These are phyloP conservation scores for Alectoria sarmentosa DNA, from an alignment of 495 filamentous ascomycete species.

Conservation along the genomic window DNA sequence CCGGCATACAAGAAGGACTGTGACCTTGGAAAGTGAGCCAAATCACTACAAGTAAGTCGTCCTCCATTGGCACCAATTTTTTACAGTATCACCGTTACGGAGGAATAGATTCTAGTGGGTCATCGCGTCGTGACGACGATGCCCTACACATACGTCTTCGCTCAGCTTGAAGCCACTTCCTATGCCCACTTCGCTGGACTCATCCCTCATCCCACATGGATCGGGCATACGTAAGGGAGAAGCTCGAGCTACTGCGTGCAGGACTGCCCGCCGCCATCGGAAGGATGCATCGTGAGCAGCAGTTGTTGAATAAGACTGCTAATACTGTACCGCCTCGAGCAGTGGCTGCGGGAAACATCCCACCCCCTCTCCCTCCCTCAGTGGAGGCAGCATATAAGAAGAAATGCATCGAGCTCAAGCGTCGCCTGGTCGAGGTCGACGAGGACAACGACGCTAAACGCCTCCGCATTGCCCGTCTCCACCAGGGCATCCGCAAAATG, in stretches of 20 bases:
- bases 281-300: neutral
- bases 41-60: neutral
- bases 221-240: neutral
- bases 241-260: neutral
- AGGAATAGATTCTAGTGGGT: neutral
- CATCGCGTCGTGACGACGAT: neutral
- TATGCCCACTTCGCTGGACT: neutral
- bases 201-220: neutral
- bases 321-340: constrained; percentile 4
- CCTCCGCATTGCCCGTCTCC: constrained; percentile 69
- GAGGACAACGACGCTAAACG: constrained; percentile 75
- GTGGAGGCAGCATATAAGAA: constrained; percentile 93
- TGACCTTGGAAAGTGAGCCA: neutral
- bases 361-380: constrained; percentile 74
- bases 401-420: constrained; percentile 94
- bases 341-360: constrained; percentile 40
- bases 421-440: constrained; percentile 84
- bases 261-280: neutral
- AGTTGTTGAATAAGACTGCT: constrained; percentile 5
- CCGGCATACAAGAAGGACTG: neutral
- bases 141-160: neutral
- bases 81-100: neutral
- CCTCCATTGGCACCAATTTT: neutral
- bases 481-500: constrained; percentile 81
- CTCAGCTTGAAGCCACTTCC: neutral